Conservation (phyloP, 495 filamentous ascomycete genomes). For the Penicillium parvum region DNA sequence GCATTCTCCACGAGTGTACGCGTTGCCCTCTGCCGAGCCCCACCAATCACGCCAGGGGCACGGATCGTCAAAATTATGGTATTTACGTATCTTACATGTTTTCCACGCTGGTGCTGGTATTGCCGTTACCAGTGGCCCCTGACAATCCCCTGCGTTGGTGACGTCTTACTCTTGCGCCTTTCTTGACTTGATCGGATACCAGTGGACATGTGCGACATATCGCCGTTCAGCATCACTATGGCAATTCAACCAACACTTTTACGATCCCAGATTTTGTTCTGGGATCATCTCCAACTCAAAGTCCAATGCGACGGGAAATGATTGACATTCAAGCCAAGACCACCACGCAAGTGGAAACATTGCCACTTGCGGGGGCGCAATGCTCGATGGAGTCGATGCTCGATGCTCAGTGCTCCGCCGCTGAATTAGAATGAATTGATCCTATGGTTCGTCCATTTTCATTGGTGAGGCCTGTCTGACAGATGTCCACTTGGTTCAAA, state of each 20-base stretch:
- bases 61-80: conserved; percentile 21
- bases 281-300: neutral
- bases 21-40: conserved; percentile 17
- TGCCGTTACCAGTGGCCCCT: conserved; percentile 22
- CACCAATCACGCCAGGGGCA: conserved; percentile 21
- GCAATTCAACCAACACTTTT: neutral
- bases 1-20: conserved; percentile 18
- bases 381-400: too few species aligned
- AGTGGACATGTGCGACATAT: too few species aligned
- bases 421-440: conserved; percentile 8
- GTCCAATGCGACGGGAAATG: conserved; percentile 2
- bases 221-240: too few species aligned
- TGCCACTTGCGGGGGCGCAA: conserved; percentile 23
- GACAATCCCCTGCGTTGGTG: conserved; percentile 32
- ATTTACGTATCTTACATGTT: conserved; percentile 6
- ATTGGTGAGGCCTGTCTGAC: conserved; percentile 19
- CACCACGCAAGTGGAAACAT: conserved; percentile 12
- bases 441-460: conserved; percentile 10
- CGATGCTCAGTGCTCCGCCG: too few species aligned
- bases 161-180: conserved; percentile 19
- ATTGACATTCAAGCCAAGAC: conserved; percentile 14
- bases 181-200: neutral
- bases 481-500: conserved; percentile 16
- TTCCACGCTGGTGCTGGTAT: too few species aligned
- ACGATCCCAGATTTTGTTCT: neutral